Conservation (phyloP, 495 filamentous ascomycete species). For the Aspergillus cavernicola region DNA sequence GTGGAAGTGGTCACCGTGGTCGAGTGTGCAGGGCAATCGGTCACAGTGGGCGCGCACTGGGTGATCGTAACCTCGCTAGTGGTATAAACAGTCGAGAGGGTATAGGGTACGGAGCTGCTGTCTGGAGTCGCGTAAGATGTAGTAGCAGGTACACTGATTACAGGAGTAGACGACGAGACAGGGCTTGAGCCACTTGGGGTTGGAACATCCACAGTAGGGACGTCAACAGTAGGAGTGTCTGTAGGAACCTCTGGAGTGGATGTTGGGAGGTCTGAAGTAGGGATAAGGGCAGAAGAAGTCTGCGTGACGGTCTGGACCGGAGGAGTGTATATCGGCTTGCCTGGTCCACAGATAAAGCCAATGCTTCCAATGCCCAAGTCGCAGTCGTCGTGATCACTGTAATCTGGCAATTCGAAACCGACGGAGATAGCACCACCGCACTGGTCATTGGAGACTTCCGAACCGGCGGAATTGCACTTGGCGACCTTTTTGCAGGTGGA, state of each 20-base stretch:
- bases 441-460: slow-evolving; percentile 72
- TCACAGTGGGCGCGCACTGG: slow-evolving; percentile 54
- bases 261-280: slow-evolving; percentile 19
- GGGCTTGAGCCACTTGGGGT: slow-evolving; percentile 2
- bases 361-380: slow-evolving; percentile 72
- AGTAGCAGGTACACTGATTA: neutral
- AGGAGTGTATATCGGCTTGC: slow-evolving; percentile 22
- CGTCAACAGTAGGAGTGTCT: neutral
- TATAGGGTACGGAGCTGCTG: slow-evolving; percentile 27
- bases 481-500: slow-evolving; percentile 71
- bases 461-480: slow-evolving; percentile 59
- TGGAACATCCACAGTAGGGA: neutral
- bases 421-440: slow-evolving; percentile 87
- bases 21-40: slow-evolving; percentile 53
- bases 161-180: slow-evolving; percentile 3
- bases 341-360: slow-evolving; percentile 72
- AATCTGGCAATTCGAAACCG: slow-evolving; percentile 64
- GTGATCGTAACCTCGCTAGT: slow-evolving; percentile 57
- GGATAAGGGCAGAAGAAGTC: slow-evolving; percentile 3
- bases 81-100: slow-evolving; percentile 57
- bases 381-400: slow-evolving; percentile 53
- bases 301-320: slow-evolving; percentile 10
- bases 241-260: slow-evolving; percentile 5
- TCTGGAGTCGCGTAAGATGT: slow-evolving; percentile 5
- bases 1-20: slow-evolving; percentile 52